Conservation (phyloP, 2,329 filamentous ascomycete genomes). For the Fusarium sulawesiense region DNA sequence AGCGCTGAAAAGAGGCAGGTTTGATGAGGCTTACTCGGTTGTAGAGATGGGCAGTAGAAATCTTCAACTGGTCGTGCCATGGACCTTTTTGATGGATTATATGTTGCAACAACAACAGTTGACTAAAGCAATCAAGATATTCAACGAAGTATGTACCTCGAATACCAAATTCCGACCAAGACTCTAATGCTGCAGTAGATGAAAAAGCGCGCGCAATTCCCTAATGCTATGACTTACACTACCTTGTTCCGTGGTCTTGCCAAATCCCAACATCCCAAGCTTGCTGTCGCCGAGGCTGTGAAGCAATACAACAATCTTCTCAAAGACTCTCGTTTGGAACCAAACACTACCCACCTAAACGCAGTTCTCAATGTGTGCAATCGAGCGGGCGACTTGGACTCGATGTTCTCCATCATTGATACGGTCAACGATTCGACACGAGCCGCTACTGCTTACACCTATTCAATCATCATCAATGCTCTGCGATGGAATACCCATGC, state of each 20-base stretch:
- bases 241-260: slow-evolving; percentile 82
- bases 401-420: slow-evolving; percentile 80
- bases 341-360: slow-evolving; percentile 87
- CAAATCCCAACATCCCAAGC: slow-evolving; percentile 65
- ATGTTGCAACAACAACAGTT: slow-evolving; percentile 71
- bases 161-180: neutral
- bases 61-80: slow-evolving; percentile 77
- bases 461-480: slow-evolving; percentile 84
- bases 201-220: slow-evolving; percentile 89
- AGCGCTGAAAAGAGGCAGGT: slow-evolving; percentile 68
- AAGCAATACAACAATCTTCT: slow-evolving; percentile 82
- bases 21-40: slow-evolving; percentile 75
- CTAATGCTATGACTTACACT: slow-evolving; percentile 86
- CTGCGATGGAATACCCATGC: slow-evolving; percentile 61
- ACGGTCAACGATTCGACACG: slow-evolving; percentile 73
- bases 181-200: slow-evolving; percentile 66
- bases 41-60: slow-evolving; percentile 75
- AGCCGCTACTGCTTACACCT: slow-evolving; percentile 77
- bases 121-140: slow-evolving; percentile 79
- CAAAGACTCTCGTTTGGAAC: slow-evolving; percentile 70
- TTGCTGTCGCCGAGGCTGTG: slow-evolving; percentile 75
- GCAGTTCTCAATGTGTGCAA: slow-evolving; percentile 87
- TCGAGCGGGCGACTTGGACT: slow-evolving; percentile 78
- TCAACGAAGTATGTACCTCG: slow-evolving; percentile 73
- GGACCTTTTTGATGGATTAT: slow-evolving; percentile 87